Base-by-base conservation (phyloP, 1,284 basidiomycete genomes). In the Ceratobasidium sp. region DNA sequence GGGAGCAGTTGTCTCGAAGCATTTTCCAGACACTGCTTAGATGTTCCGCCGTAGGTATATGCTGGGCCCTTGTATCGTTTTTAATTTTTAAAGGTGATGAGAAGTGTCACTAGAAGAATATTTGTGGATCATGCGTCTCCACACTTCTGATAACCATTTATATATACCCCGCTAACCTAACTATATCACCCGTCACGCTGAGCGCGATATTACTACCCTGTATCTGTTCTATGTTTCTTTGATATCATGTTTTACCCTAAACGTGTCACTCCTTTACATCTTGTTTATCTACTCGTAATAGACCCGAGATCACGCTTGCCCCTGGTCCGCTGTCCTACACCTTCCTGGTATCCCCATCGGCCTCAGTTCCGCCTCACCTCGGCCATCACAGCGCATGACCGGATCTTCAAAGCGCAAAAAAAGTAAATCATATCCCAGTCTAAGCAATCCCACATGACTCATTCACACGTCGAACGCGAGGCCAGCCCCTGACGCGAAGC, bases 401-500 rank as follows among this genome's bases (percentile, higher is more conserved):
- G 47, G 47, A 49, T 49, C 17, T 10, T 17, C 7, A 2, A n/a
- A 6, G 1, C 17, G n/a, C 15, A 20, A 2, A 6, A 49, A 49
- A 20, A 20, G 20, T 45, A 11, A 17, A 45, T 45, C 11, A 10
- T 45, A 45, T n/a, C n/a, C n/a, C 23, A 26, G 20, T n/a, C 58
- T 20, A 37, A 39, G 15, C 35, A 20, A 61, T 61, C 58, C 5
- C 58, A 61, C 58, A 37, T 61, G 58, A 61, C 58, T 61, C 35
- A 61, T 61, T 35, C 33, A 61, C 35, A 37, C 58, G n/a, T 61
- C 58, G 54, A 58, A 35, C 54, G 33, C 54, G 33, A 31, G 54
- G 54, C 54, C 11, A 39, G 35, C 58, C 58, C 58, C 35, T 35
- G 58, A 61, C 23, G 17, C n/a, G 33, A 35, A 39, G 33, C n/a